These are phyloP conservation scores for Moringa oleifera DNA, from an alignment of 345 rosid genomes.

Conservation along the genomic window DNA sequence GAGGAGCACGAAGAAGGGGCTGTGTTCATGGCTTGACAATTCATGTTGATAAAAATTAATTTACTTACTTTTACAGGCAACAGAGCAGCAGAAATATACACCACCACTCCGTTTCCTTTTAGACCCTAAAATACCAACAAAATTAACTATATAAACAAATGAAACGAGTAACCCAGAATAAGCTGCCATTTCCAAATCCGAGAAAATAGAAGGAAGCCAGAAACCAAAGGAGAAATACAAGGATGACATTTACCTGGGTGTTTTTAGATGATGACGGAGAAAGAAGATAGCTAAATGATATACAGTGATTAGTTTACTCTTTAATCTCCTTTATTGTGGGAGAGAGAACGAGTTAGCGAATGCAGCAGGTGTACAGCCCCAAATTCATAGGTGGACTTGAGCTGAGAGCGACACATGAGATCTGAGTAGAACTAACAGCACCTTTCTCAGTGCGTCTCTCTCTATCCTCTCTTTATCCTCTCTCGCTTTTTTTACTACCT, in stretches of 20 bases:
- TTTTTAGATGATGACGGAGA: not conserved
- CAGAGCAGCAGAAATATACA: not conserved
- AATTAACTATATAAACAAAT: too few species aligned
- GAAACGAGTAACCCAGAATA: not conserved
- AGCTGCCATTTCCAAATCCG: not conserved
- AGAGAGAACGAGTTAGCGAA: not conserved
- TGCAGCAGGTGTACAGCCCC: too few species aligned
- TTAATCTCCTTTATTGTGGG: constrained; percentile 11
- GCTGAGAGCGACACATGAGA: constrained; percentile 17
- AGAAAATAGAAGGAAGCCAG: not conserved
- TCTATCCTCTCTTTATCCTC: constrained; percentile 1
- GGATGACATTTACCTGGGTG: not conserved
- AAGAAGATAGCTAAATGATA: not conserved
- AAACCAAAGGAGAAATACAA: not conserved
- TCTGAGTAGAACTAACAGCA: constrained; percentile 3
- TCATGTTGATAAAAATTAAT: constrained; percentile 7
- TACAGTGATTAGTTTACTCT: constrained; percentile 2
- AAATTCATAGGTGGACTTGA: not conserved
- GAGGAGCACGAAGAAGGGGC: constrained; percentile 28
- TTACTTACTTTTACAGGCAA: not conserved
- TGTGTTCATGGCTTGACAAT: constrained; percentile 26
- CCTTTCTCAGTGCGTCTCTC: not conserved
- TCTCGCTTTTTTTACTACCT: not conserved
- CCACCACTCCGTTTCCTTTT: not conserved
- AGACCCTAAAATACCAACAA: not conserved